Evolutionary conservation across 1,284 basidiomycete species (phyloP).

Genomic region (Ustilago xerochloae): DNA sequence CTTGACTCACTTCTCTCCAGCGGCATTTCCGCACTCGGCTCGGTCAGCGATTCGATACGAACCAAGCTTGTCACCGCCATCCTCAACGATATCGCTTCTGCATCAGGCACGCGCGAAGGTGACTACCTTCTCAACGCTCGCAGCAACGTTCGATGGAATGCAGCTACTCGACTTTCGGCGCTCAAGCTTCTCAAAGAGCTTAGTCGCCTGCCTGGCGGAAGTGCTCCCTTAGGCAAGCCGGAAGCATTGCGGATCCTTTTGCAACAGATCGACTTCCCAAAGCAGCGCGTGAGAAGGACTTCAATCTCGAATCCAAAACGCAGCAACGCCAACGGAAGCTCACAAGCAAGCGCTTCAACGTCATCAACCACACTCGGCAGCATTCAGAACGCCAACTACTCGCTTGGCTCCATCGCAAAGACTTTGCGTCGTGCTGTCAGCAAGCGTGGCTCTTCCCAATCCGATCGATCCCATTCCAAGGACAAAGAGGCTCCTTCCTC

Average conservation of each 20-base stretch:
- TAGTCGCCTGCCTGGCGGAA: constrained; percentile 52
- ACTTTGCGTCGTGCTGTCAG: constrained; percentile 30
- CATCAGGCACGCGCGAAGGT: constrained; percentile 34
- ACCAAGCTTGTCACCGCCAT: constrained; percentile 36
- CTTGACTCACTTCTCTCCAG: constrained; percentile 26
- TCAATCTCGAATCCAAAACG: constrained; percentile 1
- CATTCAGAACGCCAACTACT: constrained; percentile 5
- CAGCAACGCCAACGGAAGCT: neutral
- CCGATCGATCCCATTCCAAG: constrained; percentile 14
- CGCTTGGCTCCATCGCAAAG: constrained; percentile 27
- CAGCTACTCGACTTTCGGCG: constrained; percentile 33
- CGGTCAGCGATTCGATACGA: constrained; percentile 40
- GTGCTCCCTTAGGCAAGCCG: constrained; percentile 33
- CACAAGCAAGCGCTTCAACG: neutral
- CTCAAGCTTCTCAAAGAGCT: constrained; percentile 56
- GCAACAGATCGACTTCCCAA: constrained; percentile 47
- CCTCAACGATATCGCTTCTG: constrained; percentile 31
- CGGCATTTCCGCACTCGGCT: constrained; percentile 22
- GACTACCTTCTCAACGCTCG: constrained; percentile 35
- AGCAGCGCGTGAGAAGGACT: constrained; percentile 21
- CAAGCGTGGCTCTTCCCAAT: constrained; percentile 15
- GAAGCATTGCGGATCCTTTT: constrained; percentile 37
- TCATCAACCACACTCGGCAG: constrained; percentile 3
- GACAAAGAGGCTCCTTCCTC: constrained; percentile 21
- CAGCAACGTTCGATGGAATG: constrained; percentile 23